Percentiles rank a stretch among this genome's conserved stretches.
phyloP scores from a whole-genome alignment of 129 eudicot genomes.

The Smallanthus sonchifolius region DNA sequence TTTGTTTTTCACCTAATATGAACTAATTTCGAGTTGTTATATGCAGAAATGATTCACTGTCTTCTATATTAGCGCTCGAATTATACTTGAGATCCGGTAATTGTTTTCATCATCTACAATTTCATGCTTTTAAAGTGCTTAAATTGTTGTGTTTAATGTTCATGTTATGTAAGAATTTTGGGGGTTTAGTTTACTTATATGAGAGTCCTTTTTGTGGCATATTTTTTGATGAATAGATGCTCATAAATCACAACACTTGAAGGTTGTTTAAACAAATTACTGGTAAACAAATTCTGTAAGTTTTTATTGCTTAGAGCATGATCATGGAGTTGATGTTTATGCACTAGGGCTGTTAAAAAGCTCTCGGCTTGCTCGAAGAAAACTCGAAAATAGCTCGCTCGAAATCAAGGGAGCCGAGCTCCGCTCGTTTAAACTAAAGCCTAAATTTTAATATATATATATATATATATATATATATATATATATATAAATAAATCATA shows the following conservation, averaged over 20 bases:
- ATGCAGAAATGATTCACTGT: neutral
- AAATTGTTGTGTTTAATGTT: neutral
- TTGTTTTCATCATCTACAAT: neutral
- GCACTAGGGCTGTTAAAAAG: too few species aligned
- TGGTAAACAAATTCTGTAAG: neutral
- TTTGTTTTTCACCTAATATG: slow-evolving; percentile 5
- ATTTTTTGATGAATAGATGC: neutral
- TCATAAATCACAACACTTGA: neutral
- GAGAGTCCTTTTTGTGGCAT: neutral
- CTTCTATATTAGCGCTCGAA: neutral
- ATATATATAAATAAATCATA: too few species aligned
- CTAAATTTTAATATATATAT: too few species aligned
- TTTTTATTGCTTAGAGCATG: neutral
- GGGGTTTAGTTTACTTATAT: neutral
- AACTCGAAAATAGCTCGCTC: too few species aligned
- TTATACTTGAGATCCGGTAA: neutral
- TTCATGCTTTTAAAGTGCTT: slow-evolving; percentile 2
- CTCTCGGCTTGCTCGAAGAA: too few species aligned
- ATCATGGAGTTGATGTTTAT: neutral
- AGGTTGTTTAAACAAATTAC: neutral
- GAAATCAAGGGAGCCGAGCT: too few species aligned
- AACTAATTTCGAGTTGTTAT: neutral
- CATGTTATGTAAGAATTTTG: neutral
- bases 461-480: too few species aligned
- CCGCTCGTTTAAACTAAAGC: too few species aligned